Conservation (phyloP, 768 basidiomycete species). For the Boletus sp. region DNA sequence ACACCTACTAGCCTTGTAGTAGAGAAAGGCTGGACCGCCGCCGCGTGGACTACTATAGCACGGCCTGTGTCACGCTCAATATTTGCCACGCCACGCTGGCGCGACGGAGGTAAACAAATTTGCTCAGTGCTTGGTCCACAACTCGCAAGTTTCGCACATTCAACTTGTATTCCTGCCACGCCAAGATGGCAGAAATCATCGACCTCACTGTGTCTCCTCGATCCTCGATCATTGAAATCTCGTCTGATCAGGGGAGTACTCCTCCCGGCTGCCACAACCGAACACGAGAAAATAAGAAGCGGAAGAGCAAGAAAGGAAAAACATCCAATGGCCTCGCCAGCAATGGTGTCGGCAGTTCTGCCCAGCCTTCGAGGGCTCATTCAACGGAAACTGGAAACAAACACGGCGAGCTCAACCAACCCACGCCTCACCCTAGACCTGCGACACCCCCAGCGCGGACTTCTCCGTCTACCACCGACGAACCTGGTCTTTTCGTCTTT, state of each 20-base stretch:
- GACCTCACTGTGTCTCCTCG: conserved; percentile 33
- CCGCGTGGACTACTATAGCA: too few species aligned
- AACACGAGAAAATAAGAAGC: conserved; percentile 20
- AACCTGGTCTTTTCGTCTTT: conserved; percentile 44
- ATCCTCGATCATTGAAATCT: conserved; percentile 31
- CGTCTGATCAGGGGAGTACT: conserved; percentile 23
- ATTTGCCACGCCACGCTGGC: too few species aligned
- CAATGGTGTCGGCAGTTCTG: conserved; percentile 16
- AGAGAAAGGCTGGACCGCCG: too few species aligned
- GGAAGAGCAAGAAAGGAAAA: conserved; percentile 30
- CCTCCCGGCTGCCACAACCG: conserved; percentile 2
- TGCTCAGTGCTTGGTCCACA: too few species aligned
- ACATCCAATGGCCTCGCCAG: conserved; percentile 16
- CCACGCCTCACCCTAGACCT: conserved; percentile 36
- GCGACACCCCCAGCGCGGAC: conserved; percentile 34
- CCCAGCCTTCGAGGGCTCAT: conserved; percentile 18
- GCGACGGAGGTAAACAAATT: too few species aligned
- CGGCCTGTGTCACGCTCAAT: too few species aligned
- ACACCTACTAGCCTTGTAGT: too few species aligned
- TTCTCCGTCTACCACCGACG: conserved; percentile 16
- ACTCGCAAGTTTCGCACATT: conserved; percentile 3
- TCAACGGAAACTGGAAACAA: conserved; percentile 14
- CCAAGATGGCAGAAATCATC: conserved; percentile 32
- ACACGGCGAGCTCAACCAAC: conserved; percentile 1
- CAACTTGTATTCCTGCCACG: background rate